These are phyloP conservation scores for Yarrowia hollandica DNA, from an alignment of 805 yeast genomes.

Conservation along the genomic window DNA sequence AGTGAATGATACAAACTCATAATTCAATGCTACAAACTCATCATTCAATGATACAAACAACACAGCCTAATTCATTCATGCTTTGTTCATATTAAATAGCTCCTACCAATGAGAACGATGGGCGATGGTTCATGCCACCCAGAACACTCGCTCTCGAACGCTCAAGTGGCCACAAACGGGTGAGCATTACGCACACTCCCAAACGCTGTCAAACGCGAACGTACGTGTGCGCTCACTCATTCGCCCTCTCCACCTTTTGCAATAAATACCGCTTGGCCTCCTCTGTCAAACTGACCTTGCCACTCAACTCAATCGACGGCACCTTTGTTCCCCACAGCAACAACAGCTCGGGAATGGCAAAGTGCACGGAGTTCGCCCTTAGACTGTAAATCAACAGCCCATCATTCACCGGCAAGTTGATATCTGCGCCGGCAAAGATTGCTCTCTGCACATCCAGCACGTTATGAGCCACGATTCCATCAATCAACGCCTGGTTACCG, in stretches of 20 bases:
- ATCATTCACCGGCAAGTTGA: constrained; percentile 36
- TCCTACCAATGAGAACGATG: too few relatives aligned
- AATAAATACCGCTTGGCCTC: constrained; percentile 27
- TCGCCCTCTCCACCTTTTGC: constrained; percentile 25
- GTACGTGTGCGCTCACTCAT: too few relatives aligned
- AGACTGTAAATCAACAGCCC: constrained; percentile 41
- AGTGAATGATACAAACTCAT: too few relatives aligned
- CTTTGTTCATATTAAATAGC: too few relatives aligned
- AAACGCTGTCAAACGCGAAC: too few relatives aligned
- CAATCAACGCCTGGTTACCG: constrained; percentile 39
- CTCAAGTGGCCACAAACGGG: too few relatives aligned
- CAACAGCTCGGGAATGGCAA: constrained; percentile 45
- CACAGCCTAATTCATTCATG: too few relatives aligned
- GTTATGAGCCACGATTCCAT: constrained; percentile 41
- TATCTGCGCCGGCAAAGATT: constrained; percentile 45
- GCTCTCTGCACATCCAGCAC: constrained; percentile 40
- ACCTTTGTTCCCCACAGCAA: constrained; percentile 43
- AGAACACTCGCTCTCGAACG: too few relatives aligned
- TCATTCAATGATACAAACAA: too few relatives aligned
- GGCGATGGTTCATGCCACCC: too few relatives aligned
- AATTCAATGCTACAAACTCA: too few relatives aligned
- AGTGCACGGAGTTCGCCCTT: constrained; percentile 36
- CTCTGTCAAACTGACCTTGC: constrained; percentile 5
- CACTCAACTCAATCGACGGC: constrained; percentile 30
- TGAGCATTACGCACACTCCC: too few relatives aligned